Evolutionary conservation across 1,139 yeast genomes (phyloP), one percentile per base, ranked within the genome.

Genomic region (Lodderomyces elongisporus): DNA sequence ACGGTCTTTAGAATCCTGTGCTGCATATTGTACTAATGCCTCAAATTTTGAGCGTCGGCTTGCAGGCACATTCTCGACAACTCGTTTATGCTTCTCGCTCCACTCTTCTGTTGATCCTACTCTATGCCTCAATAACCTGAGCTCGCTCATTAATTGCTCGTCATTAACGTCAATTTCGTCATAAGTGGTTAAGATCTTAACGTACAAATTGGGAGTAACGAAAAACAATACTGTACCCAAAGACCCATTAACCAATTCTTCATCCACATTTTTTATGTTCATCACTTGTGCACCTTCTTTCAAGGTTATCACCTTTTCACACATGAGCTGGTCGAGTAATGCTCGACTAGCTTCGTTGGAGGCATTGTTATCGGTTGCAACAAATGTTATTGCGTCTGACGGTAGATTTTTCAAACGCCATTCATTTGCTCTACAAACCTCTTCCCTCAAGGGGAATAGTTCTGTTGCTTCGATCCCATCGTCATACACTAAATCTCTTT

Each of bases 381-480:
- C 50, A 47, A 60, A 84, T 1, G 77, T 77, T 16, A 22, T 18
- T 5, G 80, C 49, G 1, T 53, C 51, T 0, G 62, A 56, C 4
- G 45, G 35, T 5, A 68, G 45, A 28, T 47, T 51, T 7, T 43
- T 41, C 38, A 88, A 60, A 38, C 88, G 66, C 23, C 62, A 44
- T 20, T 62, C 53, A 49, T 88, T 88, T 1, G 95, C 87, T 15
- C 55, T 41, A 31, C 79, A 82, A 2, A 88, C 96, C 49, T 85
- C 93, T 23, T 66, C 58, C 45, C 93, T 68, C 0, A 85, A 77
- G 0, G 95, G 84, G 49, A 71, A 87, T 28, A 85, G 60, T 51
- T 82, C 93, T 0, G 95, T 84, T 4, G 96, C 95, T 42, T 69
- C 78, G 16, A 87, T 75, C 0, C 89, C 91, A 56, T 85, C 95